Evolutionary conservation across 2,329 filamentous ascomycete genomes (phyloP), one percentile per base, ranked within the genome.

Genomic region (Endoconidiophora polonica): DNA sequence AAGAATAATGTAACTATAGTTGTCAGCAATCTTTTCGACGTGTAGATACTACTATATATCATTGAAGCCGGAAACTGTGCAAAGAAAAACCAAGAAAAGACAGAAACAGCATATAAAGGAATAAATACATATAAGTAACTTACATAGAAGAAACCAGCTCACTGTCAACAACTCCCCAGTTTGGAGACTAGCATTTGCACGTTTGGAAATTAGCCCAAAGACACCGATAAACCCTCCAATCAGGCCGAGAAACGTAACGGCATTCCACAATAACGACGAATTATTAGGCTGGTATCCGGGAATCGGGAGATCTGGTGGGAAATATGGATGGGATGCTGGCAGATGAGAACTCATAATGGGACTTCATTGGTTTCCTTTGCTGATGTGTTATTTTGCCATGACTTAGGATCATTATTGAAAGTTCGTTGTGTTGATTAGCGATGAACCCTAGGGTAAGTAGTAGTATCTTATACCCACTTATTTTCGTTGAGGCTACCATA

Each of bases 201-300:
- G 16, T 18, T 18, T 18, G 16, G 16, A 18, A 18, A 18, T 18
- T 18, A 18, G 16, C 16, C 16, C 16, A 18, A 18, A 18, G 6
- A 40, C 46, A 14, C 20, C 48, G 9, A 47, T 10, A 7, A 51
- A 29, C 10, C 40, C 24, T 14, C 44, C 22, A 14, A 54, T 50
- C n/a, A 51, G 9, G 4, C 40, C 24, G 14, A 18, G 23, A 33
- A 54, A 51, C n/a, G n/a, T 24, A 6, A 22, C 12, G 4, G 41
- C 44, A 5, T 50, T 40, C 14, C 33, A 22, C n/a, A 37, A 45
- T 20, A 54, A 5, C n/a, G 71, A 68, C 59, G 72, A 71, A 54
- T 78, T 72, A 61, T 88, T 88, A 57, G 78, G 72, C 41, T 77
- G 64, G 63, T 83, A 87, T 54, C 69, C 72, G 3, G 70, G 64